These are phyloP conservation scores for Yarrowia osloensis DNA, from an alignment of 805 yeast species.

Conservation along the genomic window DNA sequence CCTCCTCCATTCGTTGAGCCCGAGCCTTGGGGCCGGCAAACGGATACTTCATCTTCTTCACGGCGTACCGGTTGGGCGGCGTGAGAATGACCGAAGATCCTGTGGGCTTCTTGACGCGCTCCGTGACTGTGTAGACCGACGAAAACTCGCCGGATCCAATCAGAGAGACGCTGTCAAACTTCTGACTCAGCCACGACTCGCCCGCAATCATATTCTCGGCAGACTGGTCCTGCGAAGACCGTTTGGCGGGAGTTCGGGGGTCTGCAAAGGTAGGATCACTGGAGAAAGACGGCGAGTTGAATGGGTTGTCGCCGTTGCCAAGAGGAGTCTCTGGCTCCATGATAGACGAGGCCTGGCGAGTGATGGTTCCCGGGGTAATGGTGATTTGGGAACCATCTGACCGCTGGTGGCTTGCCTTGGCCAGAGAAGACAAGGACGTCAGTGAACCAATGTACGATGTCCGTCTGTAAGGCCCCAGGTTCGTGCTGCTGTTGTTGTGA, in stretches of 20 bases:
- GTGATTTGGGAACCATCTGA: slow-evolving; percentile 25
- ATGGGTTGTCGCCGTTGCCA: slow-evolving; percentile 10
- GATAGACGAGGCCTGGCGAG: slow-evolving; percentile 4
- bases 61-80: slow-evolving; percentile 61
- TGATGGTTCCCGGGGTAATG: slow-evolving; percentile 11
- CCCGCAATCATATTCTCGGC: slow-evolving; percentile 30
- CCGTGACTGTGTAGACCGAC: slow-evolving; percentile 77
- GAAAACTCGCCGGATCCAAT: slow-evolving; percentile 91
- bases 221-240: slow-evolving; percentile 12
- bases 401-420: slow-evolving; percentile 20
- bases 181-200: slow-evolving; percentile 45
- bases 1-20: slow-evolving; percentile 68
- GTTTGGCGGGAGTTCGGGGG: slow-evolving; percentile 29
- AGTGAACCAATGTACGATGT: slow-evolving; percentile 10
- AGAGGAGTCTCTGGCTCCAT: slow-evolving; percentile 17
- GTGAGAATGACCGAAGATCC: slow-evolving; percentile 24
- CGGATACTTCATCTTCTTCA: slow-evolving; percentile 78
- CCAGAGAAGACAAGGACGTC: slow-evolving; percentile 8
- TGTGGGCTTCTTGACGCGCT: slow-evolving; percentile 48
- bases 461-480: neutral
- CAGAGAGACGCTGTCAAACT: slow-evolving; percentile 66
- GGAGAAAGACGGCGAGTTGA: slow-evolving; percentile 24
- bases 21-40: slow-evolving; percentile 61
- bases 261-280: slow-evolving; percentile 5
- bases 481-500: neutral